Evolutionary conservation across 2,329 filamentous ascomycete genomes (phyloP), one percentile per base, ranked within the genome.

Genomic region (Neonectria magnoliae): DNA sequence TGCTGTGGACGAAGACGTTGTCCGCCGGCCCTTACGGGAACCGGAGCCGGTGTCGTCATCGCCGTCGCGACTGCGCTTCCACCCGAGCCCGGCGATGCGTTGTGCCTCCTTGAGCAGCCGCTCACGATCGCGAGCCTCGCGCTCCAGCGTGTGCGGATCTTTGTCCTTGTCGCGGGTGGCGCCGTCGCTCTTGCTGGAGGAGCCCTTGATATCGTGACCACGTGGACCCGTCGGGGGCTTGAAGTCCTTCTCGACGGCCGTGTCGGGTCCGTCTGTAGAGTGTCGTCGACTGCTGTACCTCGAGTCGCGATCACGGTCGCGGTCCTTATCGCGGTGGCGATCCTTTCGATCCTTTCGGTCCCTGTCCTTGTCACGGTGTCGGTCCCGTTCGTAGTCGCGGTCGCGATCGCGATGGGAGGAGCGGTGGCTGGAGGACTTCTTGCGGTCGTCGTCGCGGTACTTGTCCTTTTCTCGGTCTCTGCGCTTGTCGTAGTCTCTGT

Each of bases 111-210:
- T 90, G 13, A 90, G 81, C 56, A 92, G 81, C 27, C 91, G 83
- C 76, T 91, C 89, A 50, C 89, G 84, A 72, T 91, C 86, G 16
- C 89, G 82, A 13, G 87, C 87, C 74, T 92, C 90, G 22, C 91
- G 87, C 77, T 93, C 91, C 0, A 90, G 81, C 1, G 90, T 90
- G 76, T 92, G 90, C n/a, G 87, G 84, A 68, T 91, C 88, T 64
- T 82, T 83, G 42, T 72, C 70, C 29, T 75, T 70, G 58, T 72
- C 70, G 11, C 74, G 68, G 54, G 57, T 62, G 5, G 65, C 54
- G 50, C 53, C 50, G 6, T 64, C 67, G 9, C 60, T 36, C 29
- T 82, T 78, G 50, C 67, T 78, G 11, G 65, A 70, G 61, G 73
- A 69, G 33, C 79, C 77, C 60, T 79, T 83, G 69, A 77, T 80